These are phyloP conservation scores for Parastagonospora avenae DNA, from an alignment of 2,329 filamentous ascomycete species.

Conservation along the genomic window DNA sequence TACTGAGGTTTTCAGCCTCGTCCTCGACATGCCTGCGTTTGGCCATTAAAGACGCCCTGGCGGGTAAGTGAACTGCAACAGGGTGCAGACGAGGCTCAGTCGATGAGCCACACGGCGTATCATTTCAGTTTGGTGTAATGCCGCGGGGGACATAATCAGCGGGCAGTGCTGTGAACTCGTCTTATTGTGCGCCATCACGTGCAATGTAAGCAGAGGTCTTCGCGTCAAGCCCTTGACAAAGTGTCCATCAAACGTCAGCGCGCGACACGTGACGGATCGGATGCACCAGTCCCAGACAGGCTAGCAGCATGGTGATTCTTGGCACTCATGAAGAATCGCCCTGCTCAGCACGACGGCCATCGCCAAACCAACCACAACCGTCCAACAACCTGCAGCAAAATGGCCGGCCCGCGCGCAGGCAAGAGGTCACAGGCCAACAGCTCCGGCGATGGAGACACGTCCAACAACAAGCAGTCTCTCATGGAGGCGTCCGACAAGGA, in stretches of 20 bases:
- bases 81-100: not conserved
- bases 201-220: not conserved
- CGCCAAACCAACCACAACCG: constrained; percentile 12
- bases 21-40: no score
- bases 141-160: not conserved
- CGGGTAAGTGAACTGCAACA: not conserved
- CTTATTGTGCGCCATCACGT: not conserved
- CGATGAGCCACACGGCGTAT: not conserved
- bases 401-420: constrained; percentile 43
- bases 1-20: no score
- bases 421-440: constrained; percentile 86
- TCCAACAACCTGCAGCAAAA: constrained; percentile 35
- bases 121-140: not conserved
- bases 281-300: no score
- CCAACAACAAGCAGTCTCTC: constrained; percentile 91
- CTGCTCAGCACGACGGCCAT: constrained; percentile 18
- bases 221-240: not conserved
- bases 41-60: not conserved
- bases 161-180: not conserved
- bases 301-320: no score
- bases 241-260: no score
- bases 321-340: constrained; percentile 17
- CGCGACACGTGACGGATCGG: no score
- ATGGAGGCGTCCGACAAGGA: constrained; percentile 87
- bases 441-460: constrained; percentile 75